These are phyloP conservation scores for Phytophthora pluvialis DNA, from an alignment of 352 stramenopile genomes.

Conservation along the genomic window DNA sequence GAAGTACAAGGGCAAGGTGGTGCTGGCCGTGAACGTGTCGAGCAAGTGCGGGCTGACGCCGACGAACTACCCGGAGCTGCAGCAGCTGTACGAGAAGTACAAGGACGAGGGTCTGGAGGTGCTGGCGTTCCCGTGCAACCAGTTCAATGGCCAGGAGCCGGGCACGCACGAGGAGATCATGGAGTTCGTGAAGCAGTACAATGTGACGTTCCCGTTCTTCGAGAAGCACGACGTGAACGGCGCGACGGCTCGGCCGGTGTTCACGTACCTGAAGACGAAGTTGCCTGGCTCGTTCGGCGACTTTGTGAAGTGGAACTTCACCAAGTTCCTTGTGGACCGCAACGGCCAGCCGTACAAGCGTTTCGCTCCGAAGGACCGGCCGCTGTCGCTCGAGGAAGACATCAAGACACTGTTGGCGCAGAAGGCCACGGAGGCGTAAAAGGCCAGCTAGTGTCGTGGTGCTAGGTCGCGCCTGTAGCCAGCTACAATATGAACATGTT, in stretches of 20 bases:
- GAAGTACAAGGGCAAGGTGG: slow-evolving; percentile 72
- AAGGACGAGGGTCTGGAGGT: slow-evolving; percentile 64
- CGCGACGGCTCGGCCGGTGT: slow-evolving; percentile 76
- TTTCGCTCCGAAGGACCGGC: slow-evolving; percentile 68
- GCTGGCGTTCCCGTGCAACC: slow-evolving; percentile 91
- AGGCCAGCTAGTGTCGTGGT: not conserved
- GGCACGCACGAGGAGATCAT: slow-evolving; percentile 84
- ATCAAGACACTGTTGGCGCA: slow-evolving; percentile 76
- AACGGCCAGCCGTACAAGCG: slow-evolving; percentile 85
- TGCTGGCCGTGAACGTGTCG: slow-evolving; percentile 84
- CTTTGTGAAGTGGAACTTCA: slow-evolving; percentile 92
- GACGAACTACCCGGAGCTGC: slow-evolving; percentile 89
- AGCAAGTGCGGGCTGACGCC: slow-evolving; percentile 85
- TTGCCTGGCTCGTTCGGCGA: slow-evolving; percentile 70
- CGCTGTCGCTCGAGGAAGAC: slow-evolving; percentile 76
- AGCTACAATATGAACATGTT: not conserved
- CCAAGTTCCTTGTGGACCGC: slow-evolving; percentile 91
- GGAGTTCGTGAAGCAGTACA: slow-evolving; percentile 68
- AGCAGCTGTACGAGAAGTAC: slow-evolving; percentile 78
- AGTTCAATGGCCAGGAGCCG: slow-evolving; percentile 65
- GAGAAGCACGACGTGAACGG: slow-evolving; percentile 91
- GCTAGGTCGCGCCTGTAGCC: not conserved
- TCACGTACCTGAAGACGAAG: slow-evolving; percentile 84
- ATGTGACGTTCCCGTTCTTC: slow-evolving; percentile 56
- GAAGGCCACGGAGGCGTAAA: slow-evolving; percentile 11